phyloP scores from a whole-genome alignment of 2,329 filamentous ascomycete species.

The Gaeumannomyces tritici region DNA sequence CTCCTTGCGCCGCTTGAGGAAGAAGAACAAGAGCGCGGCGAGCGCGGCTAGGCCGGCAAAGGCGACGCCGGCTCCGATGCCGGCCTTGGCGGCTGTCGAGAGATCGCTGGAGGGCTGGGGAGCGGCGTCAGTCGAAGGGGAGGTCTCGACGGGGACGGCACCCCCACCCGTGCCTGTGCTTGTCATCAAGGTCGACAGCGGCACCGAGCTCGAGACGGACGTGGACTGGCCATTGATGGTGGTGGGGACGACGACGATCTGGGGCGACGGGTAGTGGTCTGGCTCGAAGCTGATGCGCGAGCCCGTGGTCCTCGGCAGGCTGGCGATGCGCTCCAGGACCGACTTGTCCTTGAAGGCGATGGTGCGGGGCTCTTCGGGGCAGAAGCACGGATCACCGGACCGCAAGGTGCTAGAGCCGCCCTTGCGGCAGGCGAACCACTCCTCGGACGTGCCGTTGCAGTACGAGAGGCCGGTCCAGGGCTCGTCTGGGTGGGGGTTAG shows the following conservation, averaged over 20 bases:
- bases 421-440: constrained; percentile 23
- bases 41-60: background rate
- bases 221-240: background rate
- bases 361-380: constrained; percentile 17
- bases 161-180: background rate
- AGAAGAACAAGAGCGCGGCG: background rate
- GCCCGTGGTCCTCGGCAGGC: constrained; percentile 13
- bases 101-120: constrained; percentile 5
- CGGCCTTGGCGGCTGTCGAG: constrained; percentile 14
- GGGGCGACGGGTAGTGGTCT: constrained; percentile 7
- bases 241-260: constrained; percentile 15
- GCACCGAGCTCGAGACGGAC: background rate
- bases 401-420: constrained; percentile 10
- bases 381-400: constrained; percentile 17
- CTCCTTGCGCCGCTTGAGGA: background rate
- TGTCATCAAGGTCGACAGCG: background rate
- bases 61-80: constrained; percentile 5
- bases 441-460: constrained; percentile 20
- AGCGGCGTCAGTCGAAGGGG: background rate
- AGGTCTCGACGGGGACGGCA: background rate
- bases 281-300: constrained; percentile 14
- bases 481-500: constrained; percentile 6
- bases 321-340: constrained; percentile 16
- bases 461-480: constrained; percentile 24
- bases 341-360: constrained; percentile 14